A percentile compares a stretch with the other conserved stretches of the same genome.
phyloP scores from a whole-genome alignment of 345 rosid species.

The Hibiscus syriacus region DNA sequence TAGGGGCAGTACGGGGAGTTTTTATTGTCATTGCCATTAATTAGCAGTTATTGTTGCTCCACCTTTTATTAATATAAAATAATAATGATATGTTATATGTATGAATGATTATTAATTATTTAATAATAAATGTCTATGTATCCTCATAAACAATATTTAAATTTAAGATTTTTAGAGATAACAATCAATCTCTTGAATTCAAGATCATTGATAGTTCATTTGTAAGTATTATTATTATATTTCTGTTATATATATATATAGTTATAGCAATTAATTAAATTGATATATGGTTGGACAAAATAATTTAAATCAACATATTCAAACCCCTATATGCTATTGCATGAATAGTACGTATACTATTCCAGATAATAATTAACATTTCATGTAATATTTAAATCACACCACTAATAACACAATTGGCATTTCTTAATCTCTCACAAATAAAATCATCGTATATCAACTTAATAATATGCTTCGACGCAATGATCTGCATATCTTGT shows the following conservation, averaged over 20 bases:
- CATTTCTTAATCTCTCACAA: neutral
- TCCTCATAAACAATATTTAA: too few relatives aligned
- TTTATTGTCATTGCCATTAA: neutral
- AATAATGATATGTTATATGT: too few relatives aligned
- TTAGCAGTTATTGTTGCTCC: neutral
- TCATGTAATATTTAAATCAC: neutral
- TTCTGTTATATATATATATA: too few relatives aligned
- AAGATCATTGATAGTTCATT: too few relatives aligned
- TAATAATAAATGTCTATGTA: too few relatives aligned
- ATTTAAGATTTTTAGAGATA: too few relatives aligned
- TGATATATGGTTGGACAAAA: neutral
- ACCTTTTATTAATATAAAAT: too few relatives aligned
- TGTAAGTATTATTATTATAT: too few relatives aligned
- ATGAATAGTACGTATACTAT: neutral
- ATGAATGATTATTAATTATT: too few relatives aligned
- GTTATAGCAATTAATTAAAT: neutral
- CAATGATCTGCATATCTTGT: neutral
- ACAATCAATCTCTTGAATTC: too few relatives aligned
- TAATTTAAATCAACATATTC: neutral
- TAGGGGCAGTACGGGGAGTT: neutral
- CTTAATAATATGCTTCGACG: too few relatives aligned
- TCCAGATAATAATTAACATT: too few relatives aligned
- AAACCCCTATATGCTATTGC: neutral
- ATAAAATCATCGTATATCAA: neutral
- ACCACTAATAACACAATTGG: neutral